Conservation (phyloP, 108 stramenopile species). For the Conticribra weissflogii region DNA sequence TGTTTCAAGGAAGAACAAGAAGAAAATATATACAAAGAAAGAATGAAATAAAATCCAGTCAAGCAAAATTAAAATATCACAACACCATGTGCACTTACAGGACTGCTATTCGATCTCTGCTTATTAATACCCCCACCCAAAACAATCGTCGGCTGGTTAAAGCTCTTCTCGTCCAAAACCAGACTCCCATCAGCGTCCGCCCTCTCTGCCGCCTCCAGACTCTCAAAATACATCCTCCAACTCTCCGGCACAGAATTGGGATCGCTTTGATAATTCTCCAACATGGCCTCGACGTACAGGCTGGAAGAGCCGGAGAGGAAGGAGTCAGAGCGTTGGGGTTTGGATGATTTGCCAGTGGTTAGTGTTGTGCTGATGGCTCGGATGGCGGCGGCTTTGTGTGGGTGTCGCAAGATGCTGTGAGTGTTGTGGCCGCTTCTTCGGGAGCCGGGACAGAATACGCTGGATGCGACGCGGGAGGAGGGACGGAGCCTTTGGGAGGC, state of each 20-base stretch:
- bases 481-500: conserved; percentile 12
- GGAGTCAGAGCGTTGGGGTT: conserved; percentile 44
- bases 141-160: conserved; percentile 47
- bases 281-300: conserved; percentile 90
- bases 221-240: conserved; percentile 47
- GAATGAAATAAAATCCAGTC: neutral
- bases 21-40: neutral
- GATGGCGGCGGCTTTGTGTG: neutral
- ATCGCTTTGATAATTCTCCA: conserved; percentile 69
- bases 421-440: too few relatives aligned
- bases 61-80: neutral
- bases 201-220: conserved; percentile 8
- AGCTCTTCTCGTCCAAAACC: conserved; percentile 3
- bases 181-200: conserved; percentile 1
- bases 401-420: neutral
- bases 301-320: conserved; percentile 77
- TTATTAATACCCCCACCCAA: conserved; percentile 20
- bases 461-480: neutral
- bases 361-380: neutral
- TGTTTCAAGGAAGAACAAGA: neutral
- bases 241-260: conserved; percentile 70
- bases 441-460: too few relatives aligned
- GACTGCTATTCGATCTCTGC: conserved; percentile 1
- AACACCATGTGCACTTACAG: neutral
- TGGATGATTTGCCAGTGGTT: conserved; percentile 7